These are phyloP conservation scores for Pichia sp. DNA, from an alignment of 1,139 yeast species.

Conservation along the genomic window DNA sequence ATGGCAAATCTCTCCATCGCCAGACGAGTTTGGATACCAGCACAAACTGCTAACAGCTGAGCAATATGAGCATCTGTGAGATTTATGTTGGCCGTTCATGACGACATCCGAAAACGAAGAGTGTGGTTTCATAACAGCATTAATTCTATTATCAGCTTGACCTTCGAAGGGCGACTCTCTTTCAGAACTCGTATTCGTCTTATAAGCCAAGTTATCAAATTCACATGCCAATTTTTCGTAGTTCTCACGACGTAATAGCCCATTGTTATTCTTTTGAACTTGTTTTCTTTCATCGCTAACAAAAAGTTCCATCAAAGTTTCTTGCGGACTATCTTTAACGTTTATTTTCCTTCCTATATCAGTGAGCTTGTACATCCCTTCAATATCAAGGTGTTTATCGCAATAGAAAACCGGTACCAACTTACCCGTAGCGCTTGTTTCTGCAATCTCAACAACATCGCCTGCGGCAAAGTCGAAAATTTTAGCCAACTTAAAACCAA, in stretches of 20 bases:
- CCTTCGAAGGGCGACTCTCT: no score
- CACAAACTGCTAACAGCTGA: constrained; percentile 7
- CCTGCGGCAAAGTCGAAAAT: constrained; percentile 18
- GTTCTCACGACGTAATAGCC: constrained; percentile 18
- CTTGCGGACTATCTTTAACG: constrained; percentile 23
- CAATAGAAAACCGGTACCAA: constrained; percentile 40
- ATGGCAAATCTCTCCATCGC: constrained; percentile 20
- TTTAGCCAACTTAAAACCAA: constrained; percentile 38
- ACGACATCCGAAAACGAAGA: no score
- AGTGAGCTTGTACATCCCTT: constrained; percentile 25
- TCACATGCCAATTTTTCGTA: constrained; percentile 7
- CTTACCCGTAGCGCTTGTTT: constrained; percentile 28
- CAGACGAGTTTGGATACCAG: constrained; percentile 22
- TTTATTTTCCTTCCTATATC: constrained; percentile 30
- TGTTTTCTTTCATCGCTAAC: constrained; percentile 35
- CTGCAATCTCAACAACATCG: constrained; percentile 25
- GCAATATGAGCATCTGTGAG: constrained; percentile 2
- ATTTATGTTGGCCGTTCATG: background rate
- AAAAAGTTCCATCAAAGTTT: constrained; percentile 37
- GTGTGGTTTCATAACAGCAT: no score
- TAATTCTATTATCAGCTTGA: no score
- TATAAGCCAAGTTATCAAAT: constrained; percentile 6
- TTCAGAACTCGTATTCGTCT: background rate
- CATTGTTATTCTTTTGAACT: constrained; percentile 4
- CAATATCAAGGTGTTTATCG: constrained; percentile 29